Percentiles rank a stretch among this genome's conserved stretches.
Conservation (phyloP, 345 rosid species). For the Moringa oleifera region DNA sequence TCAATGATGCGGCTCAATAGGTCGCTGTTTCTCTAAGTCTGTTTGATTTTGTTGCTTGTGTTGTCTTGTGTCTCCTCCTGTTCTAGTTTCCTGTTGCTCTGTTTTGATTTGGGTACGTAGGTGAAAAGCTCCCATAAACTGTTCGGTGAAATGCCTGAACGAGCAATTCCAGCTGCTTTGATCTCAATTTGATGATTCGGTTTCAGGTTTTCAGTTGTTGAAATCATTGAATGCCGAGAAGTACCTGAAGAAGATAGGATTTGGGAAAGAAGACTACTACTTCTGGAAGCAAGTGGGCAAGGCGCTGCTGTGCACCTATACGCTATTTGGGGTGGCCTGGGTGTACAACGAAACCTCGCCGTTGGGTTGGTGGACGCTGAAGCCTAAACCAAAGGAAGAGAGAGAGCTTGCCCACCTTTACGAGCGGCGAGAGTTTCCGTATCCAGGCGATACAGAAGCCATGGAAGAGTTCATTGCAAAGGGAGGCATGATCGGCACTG, state of each 20-base stretch:
- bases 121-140: not conserved
- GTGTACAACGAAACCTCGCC: slow-evolving; percentile 78
- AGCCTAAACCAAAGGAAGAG: slow-evolving; percentile 84
- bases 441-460: slow-evolving; percentile 81
- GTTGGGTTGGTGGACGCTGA: slow-evolving; percentile 89
- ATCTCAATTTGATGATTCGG: not conserved
- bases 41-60: not conserved
- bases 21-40: not conserved
- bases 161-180: slow-evolving; percentile 2
- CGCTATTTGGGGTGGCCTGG: slow-evolving; percentile 65
- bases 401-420: slow-evolving; percentile 67
- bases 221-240: slow-evolving; percentile 50
- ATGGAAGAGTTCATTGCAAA: slow-evolving; percentile 84
- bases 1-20: not conserved
- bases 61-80: not conserved
- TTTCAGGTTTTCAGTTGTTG: slow-evolving; percentile 46
- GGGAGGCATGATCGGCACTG: slow-evolving; percentile 76
- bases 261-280: slow-evolving; percentile 59
- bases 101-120: no score
- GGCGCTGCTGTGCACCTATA: slow-evolving; percentile 69
- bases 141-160: slow-evolving; percentile 26
- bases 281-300: slow-evolving; percentile 85
- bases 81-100: not conserved
- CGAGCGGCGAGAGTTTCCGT: slow-evolving; percentile 73
- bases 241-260: slow-evolving; percentile 59